A percentile compares a stretch with the other conserved stretches of the same genome.
phyloP scores from a whole-genome alignment of 345 rosid genomes.

The Xanthoceras sorbifolium region DNA sequence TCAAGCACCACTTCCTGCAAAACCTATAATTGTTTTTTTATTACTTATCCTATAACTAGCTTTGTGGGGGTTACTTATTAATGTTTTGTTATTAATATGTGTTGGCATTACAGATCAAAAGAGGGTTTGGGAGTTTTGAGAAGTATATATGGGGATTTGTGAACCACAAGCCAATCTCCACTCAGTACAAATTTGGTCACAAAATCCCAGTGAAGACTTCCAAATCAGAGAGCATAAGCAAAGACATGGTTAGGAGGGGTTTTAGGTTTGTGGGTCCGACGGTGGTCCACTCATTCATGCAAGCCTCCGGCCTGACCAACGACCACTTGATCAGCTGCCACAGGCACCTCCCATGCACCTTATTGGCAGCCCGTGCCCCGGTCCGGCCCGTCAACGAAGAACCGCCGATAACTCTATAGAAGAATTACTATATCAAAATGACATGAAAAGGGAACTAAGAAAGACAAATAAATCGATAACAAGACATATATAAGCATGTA shows the following conservation, averaged over 20 bases:
- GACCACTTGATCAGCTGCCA: slow-evolving; percentile 63
- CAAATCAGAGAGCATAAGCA: slow-evolving; percentile 70
- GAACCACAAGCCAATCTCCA: slow-evolving; percentile 51
- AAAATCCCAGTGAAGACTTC: slow-evolving; percentile 71
- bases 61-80: not conserved
- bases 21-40: too few relatives aligned
- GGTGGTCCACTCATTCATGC: slow-evolving; percentile 69
- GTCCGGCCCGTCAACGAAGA: not conserved
- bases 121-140: slow-evolving; percentile 53
- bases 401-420: slow-evolving; percentile 11
- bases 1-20: not conserved
- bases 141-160: slow-evolving; percentile 63
- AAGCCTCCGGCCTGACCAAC: slow-evolving; percentile 66
- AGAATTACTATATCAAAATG: not conserved
- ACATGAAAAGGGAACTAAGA: not conserved
- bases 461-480: not conserved
- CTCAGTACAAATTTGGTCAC: slow-evolving; percentile 57
- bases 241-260: slow-evolving; percentile 71
- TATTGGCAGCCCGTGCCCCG: slow-evolving; percentile 24
- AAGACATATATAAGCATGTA: not conserved
- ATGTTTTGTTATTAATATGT: not conserved
- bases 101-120: slow-evolving; percentile 36
- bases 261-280: slow-evolving; percentile 65
- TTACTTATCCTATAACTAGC: not conserved
- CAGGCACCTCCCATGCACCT: slow-evolving; percentile 48